Evolutionary conservation across 352 stramenopile species (phyloP).

Genomic region (Phytophthora sp.): DNA sequence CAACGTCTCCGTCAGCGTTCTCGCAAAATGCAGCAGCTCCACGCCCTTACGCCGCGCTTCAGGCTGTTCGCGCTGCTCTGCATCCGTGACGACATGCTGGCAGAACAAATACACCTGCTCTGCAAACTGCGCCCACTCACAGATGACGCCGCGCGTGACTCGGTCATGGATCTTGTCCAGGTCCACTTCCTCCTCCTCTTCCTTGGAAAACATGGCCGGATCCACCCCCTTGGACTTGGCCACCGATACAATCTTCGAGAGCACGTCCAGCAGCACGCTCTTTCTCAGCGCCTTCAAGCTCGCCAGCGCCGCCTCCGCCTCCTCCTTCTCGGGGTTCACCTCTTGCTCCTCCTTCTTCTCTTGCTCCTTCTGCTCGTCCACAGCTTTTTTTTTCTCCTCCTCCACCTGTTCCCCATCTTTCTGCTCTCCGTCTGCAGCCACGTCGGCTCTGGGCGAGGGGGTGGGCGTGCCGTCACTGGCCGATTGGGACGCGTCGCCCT

Average conservation of each 20-base stretch:
- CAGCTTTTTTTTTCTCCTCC: slow-evolving; percentile 9
- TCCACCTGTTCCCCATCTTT: slow-evolving; percentile 5
- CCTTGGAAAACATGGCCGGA: slow-evolving; percentile 55
- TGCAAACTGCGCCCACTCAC: slow-evolving; percentile 74
- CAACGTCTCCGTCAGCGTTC: slow-evolving; percentile 75
- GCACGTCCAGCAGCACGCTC: slow-evolving; percentile 78
- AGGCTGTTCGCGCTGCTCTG: slow-evolving; percentile 48
- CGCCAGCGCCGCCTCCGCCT: slow-evolving; percentile 47
- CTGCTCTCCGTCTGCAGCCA: background rate
- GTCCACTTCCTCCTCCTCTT: slow-evolving; percentile 42
- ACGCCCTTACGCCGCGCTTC: slow-evolving; percentile 77
- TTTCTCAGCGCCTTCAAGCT: slow-evolving; percentile 59
- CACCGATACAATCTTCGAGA: slow-evolving; percentile 84
- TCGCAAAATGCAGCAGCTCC: slow-evolving; percentile 77
- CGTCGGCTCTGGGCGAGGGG: slow-evolving; percentile 22
- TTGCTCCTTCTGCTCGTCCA: background rate
- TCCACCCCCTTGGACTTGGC: slow-evolving; percentile 77
- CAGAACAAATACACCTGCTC: slow-evolving; percentile 79
- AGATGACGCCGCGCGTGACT: slow-evolving; percentile 45
- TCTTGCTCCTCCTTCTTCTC: slow-evolving; percentile 10
- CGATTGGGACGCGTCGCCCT: slow-evolving; percentile 24
- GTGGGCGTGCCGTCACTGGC: slow-evolving; percentile 31
- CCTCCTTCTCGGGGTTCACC: slow-evolving; percentile 28
- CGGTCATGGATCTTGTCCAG: slow-evolving; percentile 54
- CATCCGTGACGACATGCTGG: slow-evolving; percentile 70